Conservation (phyloP, 306 rosid species). For the Vigna angularis region DNA sequence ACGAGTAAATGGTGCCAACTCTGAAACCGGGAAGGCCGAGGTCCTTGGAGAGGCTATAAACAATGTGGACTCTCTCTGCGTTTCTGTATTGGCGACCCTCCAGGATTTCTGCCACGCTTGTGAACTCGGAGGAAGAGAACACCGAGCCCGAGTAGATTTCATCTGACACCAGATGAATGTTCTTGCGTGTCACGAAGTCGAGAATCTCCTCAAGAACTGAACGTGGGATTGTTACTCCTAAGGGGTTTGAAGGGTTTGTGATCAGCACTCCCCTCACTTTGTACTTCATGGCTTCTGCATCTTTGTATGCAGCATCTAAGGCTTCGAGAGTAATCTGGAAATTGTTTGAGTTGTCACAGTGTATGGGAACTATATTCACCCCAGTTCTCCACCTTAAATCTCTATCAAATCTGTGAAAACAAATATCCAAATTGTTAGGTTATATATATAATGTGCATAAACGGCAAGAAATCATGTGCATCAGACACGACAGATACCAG, state of each 20-base stretch:
- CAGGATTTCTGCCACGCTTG: slow-evolving; percentile 76
- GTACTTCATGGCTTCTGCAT: slow-evolving; percentile 58
- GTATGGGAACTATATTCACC: slow-evolving; percentile 84
- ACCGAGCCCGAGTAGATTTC: slow-evolving; percentile 95
- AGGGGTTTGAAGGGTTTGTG: slow-evolving; percentile 93
- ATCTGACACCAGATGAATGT: slow-evolving; percentile 91
- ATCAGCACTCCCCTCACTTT: slow-evolving; percentile 77
- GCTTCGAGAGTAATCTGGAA: slow-evolving; percentile 81
- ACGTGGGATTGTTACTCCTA: slow-evolving; percentile 73
- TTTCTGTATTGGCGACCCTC: slow-evolving; percentile 49
- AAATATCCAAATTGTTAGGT: neutral
- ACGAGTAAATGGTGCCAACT: slow-evolving; percentile 86
- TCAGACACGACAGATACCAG: neutral
- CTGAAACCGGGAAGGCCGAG: slow-evolving; percentile 93
- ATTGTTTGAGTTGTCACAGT: slow-evolving; percentile 78
- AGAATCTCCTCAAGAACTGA: slow-evolving; percentile 65
- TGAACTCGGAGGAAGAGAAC: slow-evolving; percentile 69
- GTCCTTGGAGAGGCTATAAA: slow-evolving; percentile 92
- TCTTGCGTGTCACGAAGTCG: slow-evolving; percentile 68
- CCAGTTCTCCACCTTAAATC: slow-evolving; percentile 97
- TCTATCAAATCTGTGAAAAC: slow-evolving; percentile 78
- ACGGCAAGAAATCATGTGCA: slow-evolving; percentile 8
- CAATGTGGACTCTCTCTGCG: slow-evolving; percentile 87
- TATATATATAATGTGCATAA: neutral
- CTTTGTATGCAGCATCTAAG: slow-evolving; percentile 66